Percentiles rank a stretch among this genome's conserved stretches.
Evolutionary conservation across 768 basidiomycete genomes (phyloP).

Genomic region (Calocera cornea): DNA sequence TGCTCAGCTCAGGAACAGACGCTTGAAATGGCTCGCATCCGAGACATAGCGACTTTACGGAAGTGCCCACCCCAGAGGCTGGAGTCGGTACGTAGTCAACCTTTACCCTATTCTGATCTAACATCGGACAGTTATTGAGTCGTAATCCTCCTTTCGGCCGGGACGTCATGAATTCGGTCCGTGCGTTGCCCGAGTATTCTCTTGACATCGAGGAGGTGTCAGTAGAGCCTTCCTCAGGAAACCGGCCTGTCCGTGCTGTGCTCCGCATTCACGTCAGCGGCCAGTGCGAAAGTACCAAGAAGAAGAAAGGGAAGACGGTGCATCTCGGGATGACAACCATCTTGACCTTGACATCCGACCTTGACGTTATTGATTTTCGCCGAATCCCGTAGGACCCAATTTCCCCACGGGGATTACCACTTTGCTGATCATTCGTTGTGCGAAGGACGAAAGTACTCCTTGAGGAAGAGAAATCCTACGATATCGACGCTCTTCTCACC

Average conservation of each 20-base stretch:
- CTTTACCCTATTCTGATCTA: not conserved
- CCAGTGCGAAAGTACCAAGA: constrained; percentile 32
- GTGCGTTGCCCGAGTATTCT: constrained; percentile 52
- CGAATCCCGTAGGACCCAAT: constrained; percentile 47
- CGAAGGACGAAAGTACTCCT: constrained; percentile 53
- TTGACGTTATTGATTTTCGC: constrained; percentile 63
- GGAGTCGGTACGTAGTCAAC: constrained; percentile 38
- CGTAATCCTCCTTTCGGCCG: constrained; percentile 61
- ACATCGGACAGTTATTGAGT: constrained; percentile 45
- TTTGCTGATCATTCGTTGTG: constrained; percentile 4
- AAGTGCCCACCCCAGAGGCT: constrained; percentile 45
- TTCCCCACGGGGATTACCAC: not conserved
- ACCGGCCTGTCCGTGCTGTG: constrained; percentile 44
- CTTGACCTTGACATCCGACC: constrained; percentile 63
- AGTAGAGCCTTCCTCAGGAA: constrained; percentile 31
- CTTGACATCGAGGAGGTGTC: constrained; percentile 38
- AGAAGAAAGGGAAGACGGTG: constrained; percentile 24
- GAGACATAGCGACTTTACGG: constrained; percentile 42
- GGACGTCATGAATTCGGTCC: constrained; percentile 46
- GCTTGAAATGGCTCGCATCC: constrained; percentile 36
- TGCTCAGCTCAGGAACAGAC: constrained; percentile 32
- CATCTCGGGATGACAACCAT: constrained; percentile 50
- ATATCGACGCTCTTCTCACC: constrained; percentile 42
- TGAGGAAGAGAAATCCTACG: constrained; percentile 42
- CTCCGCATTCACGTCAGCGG: constrained; percentile 48